Evolutionary conservation across 2,329 filamentous ascomycete species (phyloP).

Genomic region (Ceratocystis albifundus): DNA sequence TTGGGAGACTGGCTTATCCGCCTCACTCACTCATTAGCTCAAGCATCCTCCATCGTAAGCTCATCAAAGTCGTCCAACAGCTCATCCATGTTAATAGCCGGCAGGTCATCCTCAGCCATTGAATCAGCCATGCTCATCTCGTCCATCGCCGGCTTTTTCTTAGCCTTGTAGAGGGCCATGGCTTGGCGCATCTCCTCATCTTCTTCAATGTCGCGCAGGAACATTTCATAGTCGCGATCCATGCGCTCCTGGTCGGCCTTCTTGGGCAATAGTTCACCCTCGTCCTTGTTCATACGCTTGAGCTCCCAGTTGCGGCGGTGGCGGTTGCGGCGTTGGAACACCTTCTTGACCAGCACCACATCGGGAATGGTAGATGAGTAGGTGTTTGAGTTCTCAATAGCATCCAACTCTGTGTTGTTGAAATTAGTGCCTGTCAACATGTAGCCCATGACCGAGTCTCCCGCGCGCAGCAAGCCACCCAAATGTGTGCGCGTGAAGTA

Average conservation of each 20-base stretch:
- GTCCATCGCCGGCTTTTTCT: constrained; percentile 44
- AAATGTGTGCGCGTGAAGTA: constrained; percentile 89
- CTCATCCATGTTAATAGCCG: constrained; percentile 65
- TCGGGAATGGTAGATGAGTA: constrained; percentile 76
- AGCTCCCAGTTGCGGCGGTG: constrained; percentile 80
- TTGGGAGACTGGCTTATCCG: background rate
- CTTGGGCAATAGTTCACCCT: constrained; percentile 74
- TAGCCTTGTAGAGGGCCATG: constrained; percentile 72
- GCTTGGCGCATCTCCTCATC: constrained; percentile 78
- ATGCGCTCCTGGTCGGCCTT: constrained; percentile 79
- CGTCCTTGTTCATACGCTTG: constrained; percentile 83
- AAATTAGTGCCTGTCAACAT: constrained; percentile 80
- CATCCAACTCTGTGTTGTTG: constrained; percentile 79
- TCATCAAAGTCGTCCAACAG: constrained; percentile 90
- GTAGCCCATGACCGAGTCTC: constrained; percentile 93
- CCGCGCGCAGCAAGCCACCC: constrained; percentile 70
- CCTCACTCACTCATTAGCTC: constrained; percentile 16
- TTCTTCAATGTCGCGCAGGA: constrained; percentile 92
- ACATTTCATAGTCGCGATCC: constrained; percentile 93
- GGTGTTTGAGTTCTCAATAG: constrained; percentile 63
- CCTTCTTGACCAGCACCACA: constrained; percentile 92
- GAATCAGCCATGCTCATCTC: constrained; percentile 58
- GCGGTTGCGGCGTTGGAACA: constrained; percentile 78
- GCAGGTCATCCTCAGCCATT: constrained; percentile 50
- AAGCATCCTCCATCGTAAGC: constrained; percentile 56